Evolutionary conservation across 306 rosid genomes (phyloP).

Genomic region (Astragalus membranaceus): DNA sequence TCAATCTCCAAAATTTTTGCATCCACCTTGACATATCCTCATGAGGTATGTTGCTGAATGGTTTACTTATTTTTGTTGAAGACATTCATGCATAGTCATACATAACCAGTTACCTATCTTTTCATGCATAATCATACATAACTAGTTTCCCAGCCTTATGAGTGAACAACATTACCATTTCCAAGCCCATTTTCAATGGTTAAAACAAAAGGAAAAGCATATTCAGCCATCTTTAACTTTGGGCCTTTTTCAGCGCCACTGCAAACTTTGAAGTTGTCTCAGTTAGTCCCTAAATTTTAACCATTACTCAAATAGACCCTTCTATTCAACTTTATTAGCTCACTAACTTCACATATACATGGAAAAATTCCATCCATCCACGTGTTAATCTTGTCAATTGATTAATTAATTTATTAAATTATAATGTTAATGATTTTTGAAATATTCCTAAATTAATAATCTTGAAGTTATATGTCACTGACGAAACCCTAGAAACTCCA

Average conservation of each 20-base stretch:
- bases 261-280: not conserved
- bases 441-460: not conserved
- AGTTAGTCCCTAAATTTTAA: not conserved
- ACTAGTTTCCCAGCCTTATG: not conserved
- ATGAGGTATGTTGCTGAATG: conserved; percentile 53
- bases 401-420: not conserved
- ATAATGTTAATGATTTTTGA: not conserved
- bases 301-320: not conserved
- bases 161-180: not conserved
- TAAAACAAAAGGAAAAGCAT: not conserved
- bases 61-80: not conserved
- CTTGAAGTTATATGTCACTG: too few species aligned
- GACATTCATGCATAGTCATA: not conserved
- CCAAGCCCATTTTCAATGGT: not conserved
- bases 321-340: not conserved
- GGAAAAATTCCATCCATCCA: not conserved
- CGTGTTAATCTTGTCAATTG: not conserved
- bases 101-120: too few species aligned
- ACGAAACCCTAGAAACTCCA: too few species aligned
- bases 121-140: not conserved
- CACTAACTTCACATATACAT: not conserved
- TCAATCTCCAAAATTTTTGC: conserved; percentile 86
- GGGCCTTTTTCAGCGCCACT: not conserved
- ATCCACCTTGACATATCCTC: conserved; percentile 84
- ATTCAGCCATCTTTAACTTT: not conserved